Conservation (phyloP, 2,329 filamentous ascomycete genomes). For the Calonectria naviculata region DNA sequence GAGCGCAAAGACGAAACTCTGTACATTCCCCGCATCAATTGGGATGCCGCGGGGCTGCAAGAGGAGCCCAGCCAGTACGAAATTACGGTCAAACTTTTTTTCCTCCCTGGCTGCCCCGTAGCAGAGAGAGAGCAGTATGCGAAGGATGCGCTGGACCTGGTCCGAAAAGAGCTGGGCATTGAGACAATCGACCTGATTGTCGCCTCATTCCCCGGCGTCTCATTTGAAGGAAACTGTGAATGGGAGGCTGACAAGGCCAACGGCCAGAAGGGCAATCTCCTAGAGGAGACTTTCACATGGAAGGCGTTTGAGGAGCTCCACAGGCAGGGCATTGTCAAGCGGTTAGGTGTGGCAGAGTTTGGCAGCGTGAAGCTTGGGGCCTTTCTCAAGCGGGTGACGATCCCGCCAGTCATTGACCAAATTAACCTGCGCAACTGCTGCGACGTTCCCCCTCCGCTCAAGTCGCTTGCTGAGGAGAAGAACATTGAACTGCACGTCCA, state of each 20-base stretch:
- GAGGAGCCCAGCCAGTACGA: slow-evolving; percentile 91
- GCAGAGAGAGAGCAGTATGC: slow-evolving; percentile 76
- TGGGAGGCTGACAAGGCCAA: slow-evolving; percentile 76
- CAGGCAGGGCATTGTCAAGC: slow-evolving; percentile 75
- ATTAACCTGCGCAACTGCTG: slow-evolving; percentile 98
- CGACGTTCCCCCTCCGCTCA: slow-evolving; percentile 89
- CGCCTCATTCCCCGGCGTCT: slow-evolving; percentile 91
- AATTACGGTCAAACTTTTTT: slow-evolving; percentile 96
- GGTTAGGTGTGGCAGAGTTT: slow-evolving; percentile 91
- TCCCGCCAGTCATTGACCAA: slow-evolving; percentile 88
- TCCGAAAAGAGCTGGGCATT: slow-evolving; percentile 82
- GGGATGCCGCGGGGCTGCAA: slow-evolving; percentile 74
- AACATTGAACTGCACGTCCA: slow-evolving; percentile 92
- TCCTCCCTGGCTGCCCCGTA: slow-evolving; percentile 77
- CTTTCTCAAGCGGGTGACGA: slow-evolving; percentile 76
- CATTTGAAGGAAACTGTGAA: slow-evolving; percentile 93
- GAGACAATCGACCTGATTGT: slow-evolving; percentile 87
- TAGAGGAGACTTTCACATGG: slow-evolving; percentile 76
- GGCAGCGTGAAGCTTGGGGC: slow-evolving; percentile 83
- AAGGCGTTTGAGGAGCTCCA: slow-evolving; percentile 80
- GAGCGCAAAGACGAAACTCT: slow-evolving; percentile 68
- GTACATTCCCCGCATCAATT: slow-evolving; percentile 84
- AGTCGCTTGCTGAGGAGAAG: slow-evolving; percentile 84
- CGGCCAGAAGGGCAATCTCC: slow-evolving; percentile 71
- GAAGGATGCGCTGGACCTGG: slow-evolving; percentile 81